Evolutionary conservation across 352 stramenopile species (phyloP).

Genomic region (Albugo laibachii): DNA sequence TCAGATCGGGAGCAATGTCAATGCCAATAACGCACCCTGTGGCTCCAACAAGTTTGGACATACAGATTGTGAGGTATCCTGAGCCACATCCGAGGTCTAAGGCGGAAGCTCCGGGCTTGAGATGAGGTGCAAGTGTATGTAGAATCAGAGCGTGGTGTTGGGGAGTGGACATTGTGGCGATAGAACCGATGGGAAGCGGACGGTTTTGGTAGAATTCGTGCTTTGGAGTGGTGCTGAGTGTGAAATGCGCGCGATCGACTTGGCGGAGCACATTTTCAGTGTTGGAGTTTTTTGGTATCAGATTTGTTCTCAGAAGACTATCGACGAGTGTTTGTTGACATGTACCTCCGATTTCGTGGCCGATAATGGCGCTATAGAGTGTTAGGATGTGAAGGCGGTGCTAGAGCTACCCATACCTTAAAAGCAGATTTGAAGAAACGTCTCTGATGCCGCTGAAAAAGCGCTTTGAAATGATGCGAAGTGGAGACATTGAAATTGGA

Average conservation of each 20-base stretch:
- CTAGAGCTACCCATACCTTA: neutral
- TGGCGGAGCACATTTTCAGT: slow-evolving; percentile 36
- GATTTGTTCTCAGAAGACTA: slow-evolving; percentile 55
- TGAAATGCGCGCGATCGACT: slow-evolving; percentile 48
- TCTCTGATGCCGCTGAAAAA: no score
- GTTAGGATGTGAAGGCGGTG: neutral
- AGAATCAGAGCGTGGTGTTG: slow-evolving; percentile 72
- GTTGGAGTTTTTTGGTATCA: slow-evolving; percentile 26
- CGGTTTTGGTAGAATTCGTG: slow-evolving; percentile 35
- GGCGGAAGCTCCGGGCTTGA: slow-evolving; percentile 32
- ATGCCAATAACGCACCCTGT: slow-evolving; percentile 35
- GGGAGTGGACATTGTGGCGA: slow-evolving; percentile 72
- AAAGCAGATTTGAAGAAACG: neutral
- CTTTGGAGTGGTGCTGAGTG: slow-evolving; percentile 12
- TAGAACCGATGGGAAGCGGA: slow-evolving; percentile 48
- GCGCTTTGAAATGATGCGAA: no score
- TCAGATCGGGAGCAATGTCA: slow-evolving; percentile 61
- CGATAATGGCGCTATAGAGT: slow-evolving; percentile 39
- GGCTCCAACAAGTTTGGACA: slow-evolving; percentile 42
- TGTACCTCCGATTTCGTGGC: slow-evolving; percentile 54
- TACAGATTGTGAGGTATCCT: slow-evolving; percentile 54
- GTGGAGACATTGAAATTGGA: no score
- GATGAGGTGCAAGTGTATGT: slow-evolving; percentile 31
- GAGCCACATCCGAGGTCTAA: slow-evolving; percentile 71
- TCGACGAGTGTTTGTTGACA: slow-evolving; percentile 47